Conservation (phyloP, 441 rosid genomes). For the Omphalea diandra region DNA sequence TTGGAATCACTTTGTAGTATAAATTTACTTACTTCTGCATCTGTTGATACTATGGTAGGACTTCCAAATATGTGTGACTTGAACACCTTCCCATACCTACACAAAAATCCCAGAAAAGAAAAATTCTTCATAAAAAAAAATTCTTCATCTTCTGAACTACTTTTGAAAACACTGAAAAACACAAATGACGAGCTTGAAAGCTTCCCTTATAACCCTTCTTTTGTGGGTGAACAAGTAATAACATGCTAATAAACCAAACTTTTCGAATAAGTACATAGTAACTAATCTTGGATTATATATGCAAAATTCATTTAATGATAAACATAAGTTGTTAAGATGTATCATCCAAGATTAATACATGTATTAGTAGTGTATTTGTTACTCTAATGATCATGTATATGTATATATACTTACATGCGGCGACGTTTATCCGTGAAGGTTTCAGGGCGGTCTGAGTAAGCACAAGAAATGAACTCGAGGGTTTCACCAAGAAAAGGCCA, state of each 20-base stretch:
- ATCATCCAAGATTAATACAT: background rate
- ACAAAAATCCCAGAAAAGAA: background rate
- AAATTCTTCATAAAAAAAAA: too few species aligned
- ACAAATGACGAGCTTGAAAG: too few species aligned
- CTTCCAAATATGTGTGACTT: constrained; percentile 93
- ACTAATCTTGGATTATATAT: too few species aligned
- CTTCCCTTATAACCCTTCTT: too few species aligned
- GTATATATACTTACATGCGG: constrained; percentile 40
- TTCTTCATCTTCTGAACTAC: too few species aligned
- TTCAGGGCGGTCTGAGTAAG: constrained; percentile 86
- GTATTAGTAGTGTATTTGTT: too few species aligned
- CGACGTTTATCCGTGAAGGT: constrained; percentile 87
- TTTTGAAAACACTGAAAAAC: too few species aligned
- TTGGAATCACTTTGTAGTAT: constrained; percentile 86
- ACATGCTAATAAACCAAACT: too few species aligned
- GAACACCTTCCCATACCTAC: constrained; percentile 92
- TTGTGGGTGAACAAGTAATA: too few species aligned
- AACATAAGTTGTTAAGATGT: background rate
- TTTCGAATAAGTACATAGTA: background rate
- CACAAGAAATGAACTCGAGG: constrained; percentile 76
- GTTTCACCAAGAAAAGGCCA: constrained; percentile 95
- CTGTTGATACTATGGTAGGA: constrained; percentile 82
- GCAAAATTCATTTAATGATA: too few species aligned
- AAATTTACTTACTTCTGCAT: constrained; percentile 79
- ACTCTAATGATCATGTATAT: too few species aligned